Percentiles rank a stretch among this genome's conserved stretches.
phyloP scores from a whole-genome alignment of 495 filamentous ascomycete genomes.

The Aspergillus funiculosus region DNA sequence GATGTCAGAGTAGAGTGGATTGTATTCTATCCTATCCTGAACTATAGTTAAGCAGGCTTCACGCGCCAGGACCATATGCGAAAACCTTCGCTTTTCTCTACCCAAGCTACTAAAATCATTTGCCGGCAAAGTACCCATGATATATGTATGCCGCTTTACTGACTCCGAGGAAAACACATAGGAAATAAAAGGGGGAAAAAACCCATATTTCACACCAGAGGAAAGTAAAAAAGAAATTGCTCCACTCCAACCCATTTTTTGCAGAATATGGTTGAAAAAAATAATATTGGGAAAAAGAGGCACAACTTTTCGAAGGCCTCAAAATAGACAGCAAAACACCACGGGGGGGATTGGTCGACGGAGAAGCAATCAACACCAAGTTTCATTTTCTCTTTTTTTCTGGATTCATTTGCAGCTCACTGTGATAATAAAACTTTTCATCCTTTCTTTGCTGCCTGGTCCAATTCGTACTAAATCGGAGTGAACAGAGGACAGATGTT shows the following conservation, averaged over 20 bases:
- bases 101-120: conserved; percentile 4
- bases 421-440: conserved; percentile 11
- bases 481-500: too few relatives aligned
- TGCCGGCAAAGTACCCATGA: neutral
- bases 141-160: neutral
- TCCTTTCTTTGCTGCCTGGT: conserved; percentile 19
- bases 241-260: neutral
- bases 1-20: neutral
- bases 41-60: neutral
- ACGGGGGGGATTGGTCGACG: too few relatives aligned
- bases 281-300: neutral
- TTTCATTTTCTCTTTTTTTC: conserved; percentile 13
- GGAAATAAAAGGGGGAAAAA: conserved; percentile 3
- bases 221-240: neutral
- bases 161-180: neutral
- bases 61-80: neutral
- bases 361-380: conserved; percentile 16
- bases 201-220: neutral
- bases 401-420: conserved; percentile 9
- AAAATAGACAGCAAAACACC: neutral
- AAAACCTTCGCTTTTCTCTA: neutral
- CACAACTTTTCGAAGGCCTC: neutral
- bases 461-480: conserved; percentile 20
- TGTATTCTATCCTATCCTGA: neutral
- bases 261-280: neutral